These are phyloP conservation scores for Penicillium sumatraense DNA, from an alignment of 2,329 filamentous ascomycete species.

Conservation along the genomic window DNA sequence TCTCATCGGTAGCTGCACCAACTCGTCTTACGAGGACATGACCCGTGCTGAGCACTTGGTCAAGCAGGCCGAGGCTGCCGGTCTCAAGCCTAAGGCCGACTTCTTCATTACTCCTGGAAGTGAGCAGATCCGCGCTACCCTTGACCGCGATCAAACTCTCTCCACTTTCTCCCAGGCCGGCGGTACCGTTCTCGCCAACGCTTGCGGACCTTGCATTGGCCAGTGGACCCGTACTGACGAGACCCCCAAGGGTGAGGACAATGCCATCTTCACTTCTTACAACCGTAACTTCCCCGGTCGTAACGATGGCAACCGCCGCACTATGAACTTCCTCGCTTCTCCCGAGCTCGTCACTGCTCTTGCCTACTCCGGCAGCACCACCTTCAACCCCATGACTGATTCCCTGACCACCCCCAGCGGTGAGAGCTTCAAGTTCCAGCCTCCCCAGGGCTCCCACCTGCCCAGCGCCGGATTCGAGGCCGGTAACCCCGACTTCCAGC, in stretches of 20 bases:
- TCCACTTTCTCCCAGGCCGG: slow-evolving; percentile 97
- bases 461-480: slow-evolving; percentile 77
- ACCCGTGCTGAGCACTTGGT: slow-evolving; percentile 89
- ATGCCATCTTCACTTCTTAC: slow-evolving; percentile 96
- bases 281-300: slow-evolving; percentile 98
- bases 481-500: slow-evolving; percentile 75
- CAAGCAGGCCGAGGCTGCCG: slow-evolving; percentile 86
- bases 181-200: slow-evolving; percentile 91
- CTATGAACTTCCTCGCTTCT: slow-evolving; percentile 98
- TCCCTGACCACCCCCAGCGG: slow-evolving; percentile 78
- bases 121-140: slow-evolving; percentile 94
- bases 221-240: slow-evolving; percentile 94
- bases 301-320: slow-evolving; percentile 94
- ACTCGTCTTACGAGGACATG: slow-evolving; percentile 90
- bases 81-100: slow-evolving; percentile 87
- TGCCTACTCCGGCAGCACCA: slow-evolving; percentile 87
- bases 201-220: slow-evolving; percentile 81
- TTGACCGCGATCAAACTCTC: slow-evolving; percentile 85
- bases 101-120: slow-evolving; percentile 97
- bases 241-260: slow-evolving; percentile 79
- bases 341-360: slow-evolving; percentile 97
- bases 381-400: slow-evolving; percentile 95
- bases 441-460: slow-evolving; percentile 67
- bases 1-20: slow-evolving; percentile 97
- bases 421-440: slow-evolving; percentile 79